Evolutionary conservation across 169 alveolate genomes (phyloP), one percentile per base, ranked within the genome.

Genomic region (Plasmodium knowlesi): DNA sequence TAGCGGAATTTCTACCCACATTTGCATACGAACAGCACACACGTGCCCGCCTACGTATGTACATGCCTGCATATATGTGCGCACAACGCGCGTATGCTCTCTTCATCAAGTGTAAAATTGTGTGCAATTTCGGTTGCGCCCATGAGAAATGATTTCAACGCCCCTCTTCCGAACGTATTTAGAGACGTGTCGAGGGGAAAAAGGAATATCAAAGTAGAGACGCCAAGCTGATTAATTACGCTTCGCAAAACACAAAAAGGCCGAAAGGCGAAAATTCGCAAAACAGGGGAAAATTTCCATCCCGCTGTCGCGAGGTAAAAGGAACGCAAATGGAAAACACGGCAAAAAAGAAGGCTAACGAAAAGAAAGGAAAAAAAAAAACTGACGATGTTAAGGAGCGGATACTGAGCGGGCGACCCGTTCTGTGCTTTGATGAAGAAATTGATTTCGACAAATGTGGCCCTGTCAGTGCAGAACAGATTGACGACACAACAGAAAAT

Each of bases 351-450:
- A 74, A 86, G 71, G n/a, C n/a, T n/a, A n/a, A n/a, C n/a, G n/a
- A 78, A 86, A 86, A 86, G 39, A 74, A 86, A 50, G 19, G 83
- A 76, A n/a, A 72, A 84, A 72, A 84, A 84, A 84, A 84, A 34
- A 34, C 72, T 30, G 71, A 84, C 34, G 88, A 86, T 34, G 67
- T 86, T 32, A 86, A 86, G 70, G 93, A 86, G 72, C 54, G 53
- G 43, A 37, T 86, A 16, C 61, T 76, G 80, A 86, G 72, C 46
- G 86, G 81, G 25, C 67, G 53, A 53, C 12, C 85, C 32, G 93
- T 86, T 46, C 43, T 86, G 14, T 86, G 82, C 74, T 86, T 86
- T 41, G 93, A 86, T 19, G 93, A 86, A 86, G 93, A 86, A 50
- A 86, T 86, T 86, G 93, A 76, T 53, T 86, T 86, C 81, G 73